Percentiles rank a stretch among this genome's conserved stretches.
These are phyloP conservation scores for Colletotrichum sp. DNA, from an alignment of 2,329 filamentous ascomycete genomes.

Conservation along the genomic window DNA sequence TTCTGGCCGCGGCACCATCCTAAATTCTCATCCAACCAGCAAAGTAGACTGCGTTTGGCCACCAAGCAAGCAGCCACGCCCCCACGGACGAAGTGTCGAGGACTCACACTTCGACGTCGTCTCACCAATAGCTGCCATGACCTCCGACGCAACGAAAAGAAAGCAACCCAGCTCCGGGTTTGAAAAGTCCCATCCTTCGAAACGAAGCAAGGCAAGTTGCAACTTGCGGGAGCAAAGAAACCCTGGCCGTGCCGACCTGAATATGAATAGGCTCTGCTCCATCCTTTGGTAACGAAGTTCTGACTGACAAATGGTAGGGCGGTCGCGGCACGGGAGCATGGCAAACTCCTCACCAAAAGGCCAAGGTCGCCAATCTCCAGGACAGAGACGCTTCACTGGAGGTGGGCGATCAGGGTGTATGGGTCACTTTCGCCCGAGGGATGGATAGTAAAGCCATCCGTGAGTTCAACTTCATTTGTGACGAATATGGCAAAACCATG, in stretches of 20 bases:
- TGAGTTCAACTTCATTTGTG: conserved; percentile 71
- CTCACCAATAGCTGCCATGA: conserved; percentile 15
- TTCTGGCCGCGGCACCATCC: background rate
- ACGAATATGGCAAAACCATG: conserved; percentile 71
- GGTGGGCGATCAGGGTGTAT: conserved; percentile 75
- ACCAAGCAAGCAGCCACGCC: background rate
- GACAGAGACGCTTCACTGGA: conserved; percentile 57
- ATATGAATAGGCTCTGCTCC: background rate
- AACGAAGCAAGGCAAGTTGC: conserved; percentile 46
- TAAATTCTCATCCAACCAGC: background rate
- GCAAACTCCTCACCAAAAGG: conserved; percentile 65
- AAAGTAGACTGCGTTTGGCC: background rate
- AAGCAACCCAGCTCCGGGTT: conserved; percentile 35
- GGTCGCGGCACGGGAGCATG: conserved; percentile 56
- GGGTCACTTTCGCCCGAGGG: conserved; percentile 77
- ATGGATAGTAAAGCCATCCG: conserved; percentile 73
- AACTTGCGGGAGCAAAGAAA: background rate
- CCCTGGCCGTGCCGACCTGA: background rate
- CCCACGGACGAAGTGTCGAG: background rate
- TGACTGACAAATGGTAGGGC: background rate
- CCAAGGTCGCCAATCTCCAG: conserved; percentile 48
- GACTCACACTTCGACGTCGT: background rate
- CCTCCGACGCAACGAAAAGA: conserved; percentile 39
- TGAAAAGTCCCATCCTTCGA: conserved; percentile 27
- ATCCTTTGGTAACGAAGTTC: background rate